phyloP scores from a whole-genome alignment of 495 filamentous ascomycete species.

The Beverwykella pulmonaria region DNA sequence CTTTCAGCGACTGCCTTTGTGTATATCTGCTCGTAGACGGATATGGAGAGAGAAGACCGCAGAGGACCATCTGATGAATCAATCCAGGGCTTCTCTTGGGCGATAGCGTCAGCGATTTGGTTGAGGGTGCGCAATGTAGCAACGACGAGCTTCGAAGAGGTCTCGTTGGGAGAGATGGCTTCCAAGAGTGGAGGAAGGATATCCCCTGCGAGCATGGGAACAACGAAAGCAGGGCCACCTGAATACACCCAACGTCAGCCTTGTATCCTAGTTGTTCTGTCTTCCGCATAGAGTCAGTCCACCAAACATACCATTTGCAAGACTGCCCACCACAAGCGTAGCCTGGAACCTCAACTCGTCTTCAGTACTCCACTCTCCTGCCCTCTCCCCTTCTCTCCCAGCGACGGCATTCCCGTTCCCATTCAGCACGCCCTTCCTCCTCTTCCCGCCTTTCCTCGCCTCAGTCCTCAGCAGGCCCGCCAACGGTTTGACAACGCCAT shows the following conservation, averaged over 20 bases:
- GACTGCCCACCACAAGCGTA: slow-evolving; percentile 75
- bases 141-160: slow-evolving; percentile 65
- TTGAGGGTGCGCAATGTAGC: slow-evolving; percentile 75
- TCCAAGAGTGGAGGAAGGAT: slow-evolving; percentile 68
- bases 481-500: slow-evolving; percentile 70
- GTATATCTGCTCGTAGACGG: slow-evolving; percentile 67
- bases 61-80: slow-evolving; percentile 50
- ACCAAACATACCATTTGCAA: slow-evolving; percentile 72
- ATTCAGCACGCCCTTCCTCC: slow-evolving; percentile 46
- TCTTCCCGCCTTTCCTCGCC: slow-evolving; percentile 47
- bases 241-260: slow-evolving; percentile 16
- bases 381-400: slow-evolving; percentile 10
- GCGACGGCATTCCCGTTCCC: slow-evolving; percentile 28
- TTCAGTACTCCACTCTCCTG: slow-evolving; percentile 52
- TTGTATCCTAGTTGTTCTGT: neutral
- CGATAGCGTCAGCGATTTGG: slow-evolving; percentile 65
- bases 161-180: slow-evolving; percentile 65
- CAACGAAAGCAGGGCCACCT: slow-evolving; percentile 82
- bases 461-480: slow-evolving; percentile 58
- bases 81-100: slow-evolving; percentile 52
- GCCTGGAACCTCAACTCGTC: slow-evolving; percentile 75
- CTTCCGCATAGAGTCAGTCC: neutral
- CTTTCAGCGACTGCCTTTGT: slow-evolving; percentile 57
- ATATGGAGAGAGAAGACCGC: slow-evolving; percentile 16
- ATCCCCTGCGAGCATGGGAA: slow-evolving; percentile 67